A percentile compares a stretch with the other conserved stretches of the same genome.
These are phyloP conservation scores for Leccinum subrobustum DNA, from an alignment of 1,284 basidiomycete species.

Conservation along the genomic window DNA sequence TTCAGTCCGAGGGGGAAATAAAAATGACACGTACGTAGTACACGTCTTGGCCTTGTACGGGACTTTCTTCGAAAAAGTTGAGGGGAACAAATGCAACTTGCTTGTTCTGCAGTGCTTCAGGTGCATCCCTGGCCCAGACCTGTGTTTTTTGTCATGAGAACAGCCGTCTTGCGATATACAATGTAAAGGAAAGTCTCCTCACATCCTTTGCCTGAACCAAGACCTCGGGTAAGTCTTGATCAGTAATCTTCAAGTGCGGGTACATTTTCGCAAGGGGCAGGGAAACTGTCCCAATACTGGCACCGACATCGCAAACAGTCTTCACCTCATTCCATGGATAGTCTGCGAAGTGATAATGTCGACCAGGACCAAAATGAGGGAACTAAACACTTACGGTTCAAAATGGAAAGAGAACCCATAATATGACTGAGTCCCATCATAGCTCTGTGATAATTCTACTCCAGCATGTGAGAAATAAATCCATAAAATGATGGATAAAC, in stretches of 20 bases:
- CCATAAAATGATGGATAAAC: not conserved
- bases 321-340: slow-evolving; percentile 46
- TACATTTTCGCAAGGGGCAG: slow-evolving; percentile 41
- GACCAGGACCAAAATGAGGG: slow-evolving; percentile 21
- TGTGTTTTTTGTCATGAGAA: slow-evolving; percentile 9
- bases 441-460: slow-evolving; percentile 22
- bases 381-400: slow-evolving; percentile 31
- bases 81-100: slow-evolving; percentile 40
- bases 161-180: not conserved
- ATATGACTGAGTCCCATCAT: slow-evolving; percentile 23
- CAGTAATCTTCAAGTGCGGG: slow-evolving; percentile 40
- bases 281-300: slow-evolving; percentile 44
- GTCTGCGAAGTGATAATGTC: slow-evolving; percentile 9
- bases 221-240: slow-evolving; percentile 47
- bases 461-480: not conserved
- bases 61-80: slow-evolving; percentile 45
- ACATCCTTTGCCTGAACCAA: slow-evolving; percentile 36
- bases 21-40: slow-evolving; percentile 40
- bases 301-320: slow-evolving; percentile 49
- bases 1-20: not conserved
- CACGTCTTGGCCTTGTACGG: slow-evolving; percentile 40
- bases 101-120: slow-evolving; percentile 34
- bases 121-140: slow-evolving; percentile 37
- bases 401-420: slow-evolving; percentile 26
- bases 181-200: not conserved